phyloP scores from a whole-genome alignment of 1,284 basidiomycete species.

The Papiliotrema laurentii region DNA sequence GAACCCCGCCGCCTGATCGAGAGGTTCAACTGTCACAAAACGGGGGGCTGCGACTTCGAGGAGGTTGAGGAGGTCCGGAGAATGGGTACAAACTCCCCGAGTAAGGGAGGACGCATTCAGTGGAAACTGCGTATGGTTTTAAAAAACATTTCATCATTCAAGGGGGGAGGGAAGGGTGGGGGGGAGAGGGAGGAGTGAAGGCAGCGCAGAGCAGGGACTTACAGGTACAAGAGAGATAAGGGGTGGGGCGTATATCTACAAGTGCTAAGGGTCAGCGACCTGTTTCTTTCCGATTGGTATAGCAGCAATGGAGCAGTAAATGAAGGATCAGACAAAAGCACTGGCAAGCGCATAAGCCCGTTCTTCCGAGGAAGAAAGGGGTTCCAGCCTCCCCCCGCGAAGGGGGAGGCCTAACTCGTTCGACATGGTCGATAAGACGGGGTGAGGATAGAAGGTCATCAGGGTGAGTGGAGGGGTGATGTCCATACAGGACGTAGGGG shows the following conservation, averaged over 20 bases:
- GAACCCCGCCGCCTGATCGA: constrained; percentile 32
- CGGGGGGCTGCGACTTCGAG: constrained; percentile 26
- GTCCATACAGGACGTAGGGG: constrained; percentile 1
- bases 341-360: constrained; percentile 50
- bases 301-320: neutral
- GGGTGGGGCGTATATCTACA: neutral
- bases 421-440: constrained; percentile 52
- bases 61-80: constrained; percentile 14
- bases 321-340: constrained; percentile 48
- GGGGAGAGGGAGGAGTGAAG: constrained; percentile 5
- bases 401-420: constrained; percentile 48
- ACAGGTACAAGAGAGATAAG: constrained; percentile 1
- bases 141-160: constrained; percentile 42
- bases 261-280: neutral
- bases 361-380: constrained; percentile 24
- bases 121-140: constrained; percentile 53
- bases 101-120: constrained; percentile 48
- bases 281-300: too few species aligned
- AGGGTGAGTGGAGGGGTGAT: constrained; percentile 6
- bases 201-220: constrained; percentile 1
- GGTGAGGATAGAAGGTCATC: constrained; percentile 52
- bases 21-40: constrained; percentile 42
- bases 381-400: constrained; percentile 46
- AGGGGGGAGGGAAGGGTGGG: constrained; percentile 2
- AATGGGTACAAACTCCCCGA: constrained; percentile 40